phyloP scores from a whole-genome alignment of 2,329 filamentous ascomycete genomes.

The Fusarium siculi region DNA sequence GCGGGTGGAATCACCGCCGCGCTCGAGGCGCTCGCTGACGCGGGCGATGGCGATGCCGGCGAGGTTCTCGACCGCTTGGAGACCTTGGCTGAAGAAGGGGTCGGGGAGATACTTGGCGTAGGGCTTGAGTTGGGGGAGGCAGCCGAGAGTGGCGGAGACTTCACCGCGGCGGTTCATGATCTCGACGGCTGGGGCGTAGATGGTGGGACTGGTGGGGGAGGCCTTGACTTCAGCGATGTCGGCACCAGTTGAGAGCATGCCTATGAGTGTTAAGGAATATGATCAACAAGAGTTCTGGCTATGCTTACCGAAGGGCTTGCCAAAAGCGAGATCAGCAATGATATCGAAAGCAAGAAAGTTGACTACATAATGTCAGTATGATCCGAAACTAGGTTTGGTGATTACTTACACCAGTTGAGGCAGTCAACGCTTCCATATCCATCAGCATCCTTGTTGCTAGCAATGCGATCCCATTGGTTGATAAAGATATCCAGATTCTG shows the following conservation, averaged over 20 bases:
- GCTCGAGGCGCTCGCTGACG: conserved; percentile 78
- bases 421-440: conserved; percentile 73
- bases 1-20: conserved; percentile 69
- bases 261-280: background rate
- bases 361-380: conserved; percentile 31
- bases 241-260: conserved; percentile 78
- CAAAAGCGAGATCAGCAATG: conserved; percentile 62
- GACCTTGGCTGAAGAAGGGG: conserved; percentile 80
- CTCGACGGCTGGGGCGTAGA: conserved; percentile 84
- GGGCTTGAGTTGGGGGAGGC: conserved; percentile 77
- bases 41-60: conserved; percentile 89
- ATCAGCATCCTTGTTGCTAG: conserved; percentile 64
- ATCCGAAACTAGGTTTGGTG: fast-evolving
- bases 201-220: conserved; percentile 68
- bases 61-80: conserved; percentile 80
- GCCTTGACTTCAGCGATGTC: conserved; percentile 80
- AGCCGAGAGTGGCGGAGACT: conserved; percentile 83
- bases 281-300: no score
- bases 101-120: conserved; percentile 85
- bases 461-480: conserved; percentile 75
- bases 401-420: conserved; percentile 71
- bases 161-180: conserved; percentile 90
- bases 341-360: conserved; percentile 65
- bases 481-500: conserved; percentile 81
- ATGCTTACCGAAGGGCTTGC: conserved; percentile 56